Percentiles rank a stretch among this genome's conserved stretches.
These are phyloP conservation scores for Cryptosporidium xiaoi DNA, from an alignment of 169 alveolate species.

Conservation along the genomic window DNA sequence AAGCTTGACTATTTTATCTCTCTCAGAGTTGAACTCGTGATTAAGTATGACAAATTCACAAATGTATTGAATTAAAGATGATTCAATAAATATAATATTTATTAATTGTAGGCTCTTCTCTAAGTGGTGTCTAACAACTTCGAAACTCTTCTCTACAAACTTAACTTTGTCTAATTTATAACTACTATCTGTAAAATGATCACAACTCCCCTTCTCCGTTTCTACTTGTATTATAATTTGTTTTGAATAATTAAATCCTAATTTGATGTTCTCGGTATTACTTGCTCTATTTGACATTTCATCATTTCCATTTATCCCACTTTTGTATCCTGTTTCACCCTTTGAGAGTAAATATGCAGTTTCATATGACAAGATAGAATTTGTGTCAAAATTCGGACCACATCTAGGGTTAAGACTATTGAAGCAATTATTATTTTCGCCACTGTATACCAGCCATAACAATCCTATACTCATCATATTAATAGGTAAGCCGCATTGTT, in stretches of 20 bases:
- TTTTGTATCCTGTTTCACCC: neutral
- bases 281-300: too few relatives aligned
- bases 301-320: too few relatives aligned
- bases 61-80: conserved; percentile 3
- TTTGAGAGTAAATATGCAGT: neutral
- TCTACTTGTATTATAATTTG: neutral
- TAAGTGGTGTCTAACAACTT: neutral
- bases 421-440: neutral
- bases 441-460: conserved; percentile 1
- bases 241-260: neutral
- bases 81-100: conserved; percentile 14
- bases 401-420: neutral
- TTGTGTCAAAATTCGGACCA: neutral
- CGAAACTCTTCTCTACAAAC: too few relatives aligned
- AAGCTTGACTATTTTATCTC: neutral
- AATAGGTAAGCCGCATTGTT: conserved; percentile 46
- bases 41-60: conserved; percentile 17
- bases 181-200: neutral
- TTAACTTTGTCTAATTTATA: neutral
- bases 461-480: conserved; percentile 57
- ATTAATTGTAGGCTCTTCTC: conserved; percentile 3
- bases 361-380: conserved; percentile 2
- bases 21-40: neutral
- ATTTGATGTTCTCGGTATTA: neutral
- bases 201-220: neutral